These are phyloP conservation scores for Thalassiosira pacifica DNA, from an alignment of 352 stramenopile species.

Conservation along the genomic window DNA sequence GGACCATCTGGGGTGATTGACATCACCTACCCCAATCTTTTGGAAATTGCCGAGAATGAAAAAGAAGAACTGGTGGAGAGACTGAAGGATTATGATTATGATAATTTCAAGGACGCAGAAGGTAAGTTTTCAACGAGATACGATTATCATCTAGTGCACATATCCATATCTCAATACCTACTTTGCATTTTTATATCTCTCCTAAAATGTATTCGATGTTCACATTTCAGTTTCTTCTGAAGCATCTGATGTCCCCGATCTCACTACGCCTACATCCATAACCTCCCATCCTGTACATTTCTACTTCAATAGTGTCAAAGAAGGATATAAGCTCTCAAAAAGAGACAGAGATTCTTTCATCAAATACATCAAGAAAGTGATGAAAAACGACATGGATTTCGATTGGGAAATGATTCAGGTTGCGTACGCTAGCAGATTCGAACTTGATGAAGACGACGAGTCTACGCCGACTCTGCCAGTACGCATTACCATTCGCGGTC, in stretches of 20 bases:
- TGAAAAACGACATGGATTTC: background rate
- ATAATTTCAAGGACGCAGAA: background rate
- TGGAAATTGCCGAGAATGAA: background rate
- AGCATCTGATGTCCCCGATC: background rate
- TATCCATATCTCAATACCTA: background rate
- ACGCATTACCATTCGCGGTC: background rate
- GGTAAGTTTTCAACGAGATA: background rate
- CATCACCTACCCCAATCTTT: background rate
- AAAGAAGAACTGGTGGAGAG: background rate
- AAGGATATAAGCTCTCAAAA: background rate
- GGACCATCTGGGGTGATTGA: background rate
- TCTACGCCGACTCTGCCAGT: background rate
- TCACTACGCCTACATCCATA: background rate
- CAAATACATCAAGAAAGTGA: background rate
- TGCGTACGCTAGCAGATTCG: background rate
- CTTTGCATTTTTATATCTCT: background rate
- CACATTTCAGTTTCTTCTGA: background rate
- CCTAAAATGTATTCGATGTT: background rate
- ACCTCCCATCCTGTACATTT: background rate
- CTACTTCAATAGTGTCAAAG: background rate
- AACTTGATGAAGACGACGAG: background rate
- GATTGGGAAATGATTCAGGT: conserved; percentile 1
- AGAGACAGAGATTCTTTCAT: background rate
- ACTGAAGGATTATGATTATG: background rate
- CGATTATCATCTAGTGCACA: background rate